Base-by-base conservation (phyloP, 1,284 basidiomycete species). In the Termitomyces sp. region DNA sequence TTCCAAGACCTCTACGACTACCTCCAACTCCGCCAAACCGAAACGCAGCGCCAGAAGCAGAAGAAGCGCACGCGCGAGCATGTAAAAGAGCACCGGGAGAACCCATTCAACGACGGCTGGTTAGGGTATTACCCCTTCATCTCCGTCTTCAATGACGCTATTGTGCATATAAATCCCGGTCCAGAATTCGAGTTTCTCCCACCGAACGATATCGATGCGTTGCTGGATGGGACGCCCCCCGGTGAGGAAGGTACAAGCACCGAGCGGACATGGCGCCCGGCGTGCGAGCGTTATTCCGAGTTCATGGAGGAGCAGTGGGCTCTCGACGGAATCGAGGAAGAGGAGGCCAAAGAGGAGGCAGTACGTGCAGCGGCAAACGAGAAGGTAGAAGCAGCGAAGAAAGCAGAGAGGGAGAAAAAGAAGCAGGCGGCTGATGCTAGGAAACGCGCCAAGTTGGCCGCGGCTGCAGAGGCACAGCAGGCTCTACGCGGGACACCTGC, bases 91-190 rank as follows among this genome's bases (percentile, higher is more conserved):
- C 88, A 90, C 65, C 80, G 80, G 55, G 83, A 92, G 67, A 93
- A 94, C 60, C 79, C 82, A 1, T 89, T 92, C 65, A 95, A 99
- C 69, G 97, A 99, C 67, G 97, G 97, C 9, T 88, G 87, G 16
- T 72, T 97, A 5, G 97, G 97, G 0, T 99, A 99, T 69, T 99
- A 94, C 65, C 93, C 95, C 0, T 88, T 97, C 72, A 83, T 97
- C 48, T 97, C 93, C 3, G 77, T 96, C 38, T 99, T 93, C 73
- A 95, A 94, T 57, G 87, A 89, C 50, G 97, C 93, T 1, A 82
- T 86, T 56, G 89, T 93, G 5, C 79, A 72, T 42, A 78, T 97
- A 56, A 97, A 97, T 66, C 84, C 93, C 28, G 95, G 94, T 0
- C 93, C 94, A 0, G 68, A 87, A 46, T 98, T 97, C 64, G 79